Conservation (phyloP, 805 yeast genomes). For the Metschnikowia matae region DNA sequence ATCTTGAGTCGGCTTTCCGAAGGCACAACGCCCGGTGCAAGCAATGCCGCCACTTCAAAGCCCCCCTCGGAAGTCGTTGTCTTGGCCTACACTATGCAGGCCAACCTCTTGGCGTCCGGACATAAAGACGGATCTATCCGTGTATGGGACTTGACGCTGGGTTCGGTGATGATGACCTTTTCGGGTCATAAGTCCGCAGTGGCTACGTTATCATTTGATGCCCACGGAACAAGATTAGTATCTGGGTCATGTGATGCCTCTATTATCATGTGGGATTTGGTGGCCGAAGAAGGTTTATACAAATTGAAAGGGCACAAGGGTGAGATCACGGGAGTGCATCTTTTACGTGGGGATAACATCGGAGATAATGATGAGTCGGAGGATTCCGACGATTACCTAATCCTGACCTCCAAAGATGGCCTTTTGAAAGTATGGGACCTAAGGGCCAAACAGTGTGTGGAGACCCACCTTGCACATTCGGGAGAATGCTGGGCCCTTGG, state of each 20-base stretch:
- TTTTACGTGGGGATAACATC: constrained; percentile 25
- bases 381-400: constrained; percentile 65
- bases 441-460: constrained; percentile 82
- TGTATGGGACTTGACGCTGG: constrained; percentile 85
- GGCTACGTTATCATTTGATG: constrained; percentile 66
- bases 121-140: constrained; percentile 85
- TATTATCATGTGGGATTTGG: constrained; percentile 91
- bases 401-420: constrained; percentile 86
- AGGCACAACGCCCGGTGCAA: constrained; percentile 68
- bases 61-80: constrained; percentile 65
- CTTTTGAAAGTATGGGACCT: constrained; percentile 91
- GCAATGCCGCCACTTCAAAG: constrained; percentile 55
- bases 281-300: constrained; percentile 84
- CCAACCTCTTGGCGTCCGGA: constrained; percentile 82
- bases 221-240: constrained; percentile 75
- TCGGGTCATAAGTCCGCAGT: constrained; percentile 88
- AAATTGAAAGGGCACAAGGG: constrained; percentile 87
- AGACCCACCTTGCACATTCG: constrained; percentile 89
- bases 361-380: constrained; percentile 27
- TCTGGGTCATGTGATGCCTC: constrained; percentile 86
- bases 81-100: constrained; percentile 54
- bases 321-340: constrained; percentile 72
- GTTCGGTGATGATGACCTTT: constrained; percentile 72
- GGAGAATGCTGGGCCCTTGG: constrained; percentile 90
- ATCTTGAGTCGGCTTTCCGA: constrained; percentile 53